These are phyloP conservation scores for Solanum tarijense DNA, from an alignment of 257 asterid species.

Conservation along the genomic window DNA sequence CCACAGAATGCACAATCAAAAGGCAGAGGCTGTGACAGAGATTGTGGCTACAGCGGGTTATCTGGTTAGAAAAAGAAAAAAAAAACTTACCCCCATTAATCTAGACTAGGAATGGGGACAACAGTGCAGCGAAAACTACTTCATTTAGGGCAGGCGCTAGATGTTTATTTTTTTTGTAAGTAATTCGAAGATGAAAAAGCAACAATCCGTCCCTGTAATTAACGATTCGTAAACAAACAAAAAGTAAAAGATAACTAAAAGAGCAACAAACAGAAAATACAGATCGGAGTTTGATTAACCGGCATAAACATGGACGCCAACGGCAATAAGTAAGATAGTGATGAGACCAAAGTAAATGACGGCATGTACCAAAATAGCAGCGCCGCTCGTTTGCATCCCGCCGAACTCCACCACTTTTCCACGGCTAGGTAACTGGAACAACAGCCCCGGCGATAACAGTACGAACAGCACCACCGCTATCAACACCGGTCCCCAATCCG, in stretches of 20 bases:
- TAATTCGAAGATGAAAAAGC: neutral
- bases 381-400: neutral
- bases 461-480: constrained; percentile 2
- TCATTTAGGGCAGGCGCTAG: too few relatives aligned
- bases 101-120: too few relatives aligned
- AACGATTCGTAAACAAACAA: neutral
- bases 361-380: neutral
- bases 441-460: neutral
- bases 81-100: too few relatives aligned
- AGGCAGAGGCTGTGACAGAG: too few relatives aligned
- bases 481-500: constrained; percentile 1
- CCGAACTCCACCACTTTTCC: constrained; percentile 1
- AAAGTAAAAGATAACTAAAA: neutral
- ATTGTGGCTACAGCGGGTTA: too few relatives aligned
- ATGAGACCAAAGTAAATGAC: neutral
- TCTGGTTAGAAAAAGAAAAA: too few relatives aligned
- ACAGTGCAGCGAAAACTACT: too few relatives aligned
- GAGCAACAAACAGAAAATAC: neutral
- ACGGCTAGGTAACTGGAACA: neutral
- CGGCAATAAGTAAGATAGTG: neutral
- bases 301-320: neutral
- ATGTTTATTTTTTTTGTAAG: too few relatives aligned
- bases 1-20: too few relatives aligned
- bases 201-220: neutral
- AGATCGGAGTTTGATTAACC: neutral